Conservation (phyloP, 2,329 filamentous ascomycete species). For the Mycosphaerella arachidis region DNA sequence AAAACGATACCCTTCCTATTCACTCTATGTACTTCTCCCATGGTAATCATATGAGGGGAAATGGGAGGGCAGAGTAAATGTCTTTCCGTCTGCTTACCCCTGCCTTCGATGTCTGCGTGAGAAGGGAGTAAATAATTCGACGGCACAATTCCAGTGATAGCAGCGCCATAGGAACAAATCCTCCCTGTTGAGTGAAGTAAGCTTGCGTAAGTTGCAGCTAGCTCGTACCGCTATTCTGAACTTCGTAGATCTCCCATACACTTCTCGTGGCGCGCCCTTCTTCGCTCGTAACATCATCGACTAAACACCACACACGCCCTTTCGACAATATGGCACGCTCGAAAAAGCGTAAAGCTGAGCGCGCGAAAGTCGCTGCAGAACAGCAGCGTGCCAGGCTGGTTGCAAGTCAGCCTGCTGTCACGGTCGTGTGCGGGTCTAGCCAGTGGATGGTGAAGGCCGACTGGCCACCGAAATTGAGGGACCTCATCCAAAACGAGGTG, state of each 20-base stretch:
- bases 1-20: conserved; percentile 54
- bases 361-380: background rate
- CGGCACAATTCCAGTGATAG: conserved; percentile 34
- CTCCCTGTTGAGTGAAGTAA: background rate
- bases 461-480: background rate
- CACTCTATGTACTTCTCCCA: conserved; percentile 58
- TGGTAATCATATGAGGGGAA: conserved; percentile 62
- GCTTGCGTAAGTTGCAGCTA: background rate
- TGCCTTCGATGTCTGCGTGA: conserved; percentile 40
- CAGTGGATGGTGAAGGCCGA: background rate
- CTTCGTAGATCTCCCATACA: background rate
- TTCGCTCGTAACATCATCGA: background rate
- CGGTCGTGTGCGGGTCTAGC: background rate
- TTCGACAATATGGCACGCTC: too few relatives aligned
- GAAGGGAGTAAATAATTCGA: conserved; percentile 46
- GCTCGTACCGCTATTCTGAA: background rate
- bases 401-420: background rate
- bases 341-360: background rate
- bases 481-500: background rate
- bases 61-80: conserved; percentile 59
- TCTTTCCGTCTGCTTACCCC: conserved; percentile 55
- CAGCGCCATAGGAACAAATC: background rate
- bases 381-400: too few relatives aligned
- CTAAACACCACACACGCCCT: background rate
- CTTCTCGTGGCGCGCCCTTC: background rate